Conservation (phyloP, 768 basidiomycete species). For the Favolaschia claudopus region DNA sequence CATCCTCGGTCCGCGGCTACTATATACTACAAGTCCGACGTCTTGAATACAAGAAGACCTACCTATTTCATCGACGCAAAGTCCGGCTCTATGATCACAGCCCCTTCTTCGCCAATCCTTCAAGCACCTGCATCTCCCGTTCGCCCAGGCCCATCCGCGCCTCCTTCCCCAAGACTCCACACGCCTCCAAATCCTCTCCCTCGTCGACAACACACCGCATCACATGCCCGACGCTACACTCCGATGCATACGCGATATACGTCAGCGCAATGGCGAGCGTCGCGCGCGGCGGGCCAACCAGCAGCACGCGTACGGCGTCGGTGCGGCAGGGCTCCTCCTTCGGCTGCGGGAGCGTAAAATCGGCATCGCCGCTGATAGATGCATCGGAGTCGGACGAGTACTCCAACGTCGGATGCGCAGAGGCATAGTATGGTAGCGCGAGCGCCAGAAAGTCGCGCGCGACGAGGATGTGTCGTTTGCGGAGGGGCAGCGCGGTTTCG, state of each 20-base stretch:
- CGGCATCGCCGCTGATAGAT: neutral
- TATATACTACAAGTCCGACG: neutral
- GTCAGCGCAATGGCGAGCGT: conserved; percentile 11
- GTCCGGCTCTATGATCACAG: neutral
- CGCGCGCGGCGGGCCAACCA: conserved; percentile 17
- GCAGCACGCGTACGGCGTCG: conserved; percentile 22
- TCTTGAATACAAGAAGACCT: neutral
- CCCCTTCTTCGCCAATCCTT: conserved; percentile 9
- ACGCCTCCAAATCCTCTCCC: conserved; percentile 13
- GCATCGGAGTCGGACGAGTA: neutral
- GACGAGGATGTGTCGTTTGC: conserved; percentile 8
- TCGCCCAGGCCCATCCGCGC: conserved; percentile 15
- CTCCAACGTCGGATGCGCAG: conserved; percentile 5
- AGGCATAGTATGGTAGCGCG: conserved; percentile 24
- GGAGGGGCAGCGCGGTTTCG: conserved; percentile 4
- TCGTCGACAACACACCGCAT: conserved; percentile 22
- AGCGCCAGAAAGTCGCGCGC: conserved; percentile 29
- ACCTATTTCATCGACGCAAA: neutral
- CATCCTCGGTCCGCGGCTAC: too few relatives aligned
- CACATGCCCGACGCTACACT: conserved; percentile 14
- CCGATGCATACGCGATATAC: conserved; percentile 24
- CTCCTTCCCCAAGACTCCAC: conserved; percentile 6
- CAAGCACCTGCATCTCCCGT: neutral
- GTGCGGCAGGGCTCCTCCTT: conserved; percentile 2
- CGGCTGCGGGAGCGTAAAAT: neutral